These are phyloP conservation scores for Sonneratia alba DNA, from an alignment of 345 rosid species.

Conservation along the genomic window DNA sequence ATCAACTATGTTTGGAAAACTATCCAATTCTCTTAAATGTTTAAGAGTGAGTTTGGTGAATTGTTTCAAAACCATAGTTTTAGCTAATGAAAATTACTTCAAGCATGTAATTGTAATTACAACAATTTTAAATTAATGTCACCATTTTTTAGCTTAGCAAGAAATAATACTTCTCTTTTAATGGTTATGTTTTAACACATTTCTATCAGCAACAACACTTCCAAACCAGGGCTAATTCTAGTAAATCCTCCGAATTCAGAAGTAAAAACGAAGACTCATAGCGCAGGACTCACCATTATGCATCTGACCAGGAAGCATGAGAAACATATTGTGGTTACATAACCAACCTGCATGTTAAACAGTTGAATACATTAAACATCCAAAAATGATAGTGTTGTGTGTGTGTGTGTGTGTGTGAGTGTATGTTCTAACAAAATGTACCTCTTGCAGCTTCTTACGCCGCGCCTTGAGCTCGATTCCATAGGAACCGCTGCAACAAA, in stretches of 20 bases:
- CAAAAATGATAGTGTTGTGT: not conserved
- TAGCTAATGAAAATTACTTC: too few species aligned
- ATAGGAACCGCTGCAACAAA: constrained; percentile 93
- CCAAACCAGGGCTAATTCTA: too few species aligned
- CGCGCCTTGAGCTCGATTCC: constrained; percentile 91
- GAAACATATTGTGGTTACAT: constrained; percentile 86
- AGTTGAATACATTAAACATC: constrained; percentile 4
- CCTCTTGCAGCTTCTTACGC: constrained; percentile 90
- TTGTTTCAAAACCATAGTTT: too few species aligned
- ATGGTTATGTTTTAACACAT: too few species aligned
- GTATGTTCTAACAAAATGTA: constrained; percentile 10
- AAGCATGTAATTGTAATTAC: too few species aligned
- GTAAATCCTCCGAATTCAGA: not conserved
- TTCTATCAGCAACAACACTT: too few species aligned
- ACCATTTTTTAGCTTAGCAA: too few species aligned
- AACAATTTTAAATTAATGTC: too few species aligned
- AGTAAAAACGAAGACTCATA: not conserved
- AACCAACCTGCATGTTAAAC: constrained; percentile 64
- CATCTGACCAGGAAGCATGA: constrained; percentile 81
- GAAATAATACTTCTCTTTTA: too few species aligned
- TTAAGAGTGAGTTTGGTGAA: too few species aligned
- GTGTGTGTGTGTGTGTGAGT: not conserved
- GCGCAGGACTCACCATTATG: constrained; percentile 55
- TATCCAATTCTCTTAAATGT: too few species aligned
- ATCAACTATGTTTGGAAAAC: too few species aligned